Evolutionary conservation across 177 flowering plant genomes (phyloP), one percentile per base, ranked within the genome.

Genomic region (Vitis hybrid): DNA sequence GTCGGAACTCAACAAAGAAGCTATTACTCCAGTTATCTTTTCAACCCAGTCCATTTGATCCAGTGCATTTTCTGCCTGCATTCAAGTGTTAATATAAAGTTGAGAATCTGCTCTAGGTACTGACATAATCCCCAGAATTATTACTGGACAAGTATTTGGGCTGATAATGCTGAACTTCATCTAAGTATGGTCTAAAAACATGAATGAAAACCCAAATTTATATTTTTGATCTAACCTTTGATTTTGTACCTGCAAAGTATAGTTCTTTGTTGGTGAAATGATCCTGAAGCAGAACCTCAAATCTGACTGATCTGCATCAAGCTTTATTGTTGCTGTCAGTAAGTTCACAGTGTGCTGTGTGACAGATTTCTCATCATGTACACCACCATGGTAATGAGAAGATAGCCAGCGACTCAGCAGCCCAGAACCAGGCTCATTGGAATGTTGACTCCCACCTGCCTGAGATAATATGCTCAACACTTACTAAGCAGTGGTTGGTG

Each of bases 1-100:
- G 71, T 96, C 98, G 58, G 95, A 90, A 82, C 88, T 94, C 75
- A 96, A 86, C 65, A 96, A 79, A 52, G 97, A 92, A 68, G 98
- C 91, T 83, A 94, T 96, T 59, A 96, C 99, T 68, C 98, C 98
- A 8, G 92, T 94, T 82, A 96, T 96, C 84, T 96, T 96, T 71
- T 96, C 98, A 76, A 96, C 87, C 99, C 99, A 96, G 76, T 96
- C 99, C 97, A 89, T 92, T 79, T 92, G 98, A 75, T 96, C 99
- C 69, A 85, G 75, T 59, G 92, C 92, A 83, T 89, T 96, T 77
- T 94, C 99, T 78, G 98, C 99, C 99, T 94, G 88, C 83, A 80
- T 71, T 71, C 81, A 73, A 76, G 72, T 71, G 81, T 60, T 64
- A 64, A 68, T 7, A 64, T 64, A 55, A 49, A 57, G 65, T 61